Evolutionary conservation across 202 grass and related monocot genomes (phyloP).

Genomic region (Brachypodium distachyon): DNA sequence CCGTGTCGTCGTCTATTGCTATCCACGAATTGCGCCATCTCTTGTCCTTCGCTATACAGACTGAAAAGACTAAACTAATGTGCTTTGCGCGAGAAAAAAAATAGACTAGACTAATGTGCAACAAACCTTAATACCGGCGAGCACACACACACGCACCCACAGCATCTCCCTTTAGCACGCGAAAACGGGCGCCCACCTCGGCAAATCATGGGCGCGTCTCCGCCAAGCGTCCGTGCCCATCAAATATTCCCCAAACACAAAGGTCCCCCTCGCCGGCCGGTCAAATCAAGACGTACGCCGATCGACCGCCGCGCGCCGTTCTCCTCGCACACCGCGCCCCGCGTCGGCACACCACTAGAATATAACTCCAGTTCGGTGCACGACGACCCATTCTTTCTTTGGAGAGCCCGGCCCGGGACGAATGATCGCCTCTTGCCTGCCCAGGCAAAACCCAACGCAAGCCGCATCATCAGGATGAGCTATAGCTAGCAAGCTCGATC

Average conservation of each 20-base stretch:
- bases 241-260: neutral
- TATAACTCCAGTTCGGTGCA: constrained; percentile 7
- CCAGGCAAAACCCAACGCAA: neutral
- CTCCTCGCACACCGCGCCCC: neutral
- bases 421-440: constrained; percentile 41
- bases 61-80: neutral
- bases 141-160: neutral
- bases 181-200: neutral
- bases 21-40: neutral
- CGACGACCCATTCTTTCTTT: neutral
- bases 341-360: neutral
- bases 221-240: neutral
- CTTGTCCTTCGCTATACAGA: neutral
- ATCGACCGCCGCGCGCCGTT: neutral
- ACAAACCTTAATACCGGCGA: neutral
- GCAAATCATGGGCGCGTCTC: neutral
- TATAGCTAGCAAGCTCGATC: too few species aligned
- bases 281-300: constrained; percentile 7
- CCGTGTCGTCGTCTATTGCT: neutral
- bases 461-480: constrained; percentile 13
- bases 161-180: neutral
- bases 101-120: neutral
- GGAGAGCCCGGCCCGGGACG: too few species aligned
- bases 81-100: too few species aligned
- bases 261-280: neutral